phyloP scores from a whole-genome alignment of 345 rosid species.

The Lenwebbia sp. region DNA sequence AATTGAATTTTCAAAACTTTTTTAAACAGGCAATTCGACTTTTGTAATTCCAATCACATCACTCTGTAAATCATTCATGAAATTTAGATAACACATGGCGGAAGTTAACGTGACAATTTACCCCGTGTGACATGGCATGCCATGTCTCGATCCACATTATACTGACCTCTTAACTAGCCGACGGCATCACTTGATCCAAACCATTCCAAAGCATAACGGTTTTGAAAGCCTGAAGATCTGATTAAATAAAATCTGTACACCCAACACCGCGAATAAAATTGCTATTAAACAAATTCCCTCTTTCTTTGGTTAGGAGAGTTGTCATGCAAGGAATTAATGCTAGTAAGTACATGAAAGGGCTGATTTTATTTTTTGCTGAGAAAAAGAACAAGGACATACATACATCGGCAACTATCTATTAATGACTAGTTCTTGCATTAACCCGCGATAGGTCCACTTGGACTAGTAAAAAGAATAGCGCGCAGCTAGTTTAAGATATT shows the following conservation, averaged over 20 bases:
- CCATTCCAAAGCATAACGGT: background rate
- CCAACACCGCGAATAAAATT: too few relatives aligned
- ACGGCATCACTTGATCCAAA: background rate
- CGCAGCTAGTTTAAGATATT: background rate
- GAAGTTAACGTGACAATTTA: background rate
- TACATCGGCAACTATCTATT: background rate
- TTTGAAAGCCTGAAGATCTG: background rate
- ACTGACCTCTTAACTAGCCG: background rate
- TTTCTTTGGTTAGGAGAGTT: background rate
- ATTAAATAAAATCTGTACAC: background rate
- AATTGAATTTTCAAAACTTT: background rate
- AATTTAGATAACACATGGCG: fast-evolving
- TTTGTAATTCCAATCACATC: background rate
- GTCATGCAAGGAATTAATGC: background rate
- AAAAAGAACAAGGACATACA: background rate
- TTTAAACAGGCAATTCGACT: background rate
- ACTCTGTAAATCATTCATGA: background rate
- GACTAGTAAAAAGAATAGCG: background rate
- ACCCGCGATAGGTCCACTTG: background rate
- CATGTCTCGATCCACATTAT: background rate
- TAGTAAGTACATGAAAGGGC: background rate
- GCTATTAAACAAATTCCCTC: too few relatives aligned
- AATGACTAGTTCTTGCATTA: background rate
- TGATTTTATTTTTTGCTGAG: background rate
- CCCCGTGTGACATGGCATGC: fast-evolving